phyloP scores from a whole-genome alignment of 2,329 filamentous ascomycete species.

The Aspergillus tubingensis region DNA sequence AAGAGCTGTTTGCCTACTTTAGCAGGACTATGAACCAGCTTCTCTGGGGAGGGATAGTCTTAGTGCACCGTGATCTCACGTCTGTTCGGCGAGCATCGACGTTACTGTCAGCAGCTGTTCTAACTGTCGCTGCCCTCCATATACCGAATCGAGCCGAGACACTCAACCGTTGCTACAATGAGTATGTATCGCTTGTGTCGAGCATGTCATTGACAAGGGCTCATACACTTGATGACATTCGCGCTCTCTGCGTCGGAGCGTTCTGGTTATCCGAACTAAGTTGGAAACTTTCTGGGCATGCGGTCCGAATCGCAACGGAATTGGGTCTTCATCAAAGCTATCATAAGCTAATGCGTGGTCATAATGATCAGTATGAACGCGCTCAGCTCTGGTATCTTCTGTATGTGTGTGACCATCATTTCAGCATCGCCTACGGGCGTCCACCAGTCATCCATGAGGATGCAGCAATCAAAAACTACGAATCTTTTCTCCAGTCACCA shows the following conservation, averaged over 20 bases:
- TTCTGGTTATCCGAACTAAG: slow-evolving; percentile 66
- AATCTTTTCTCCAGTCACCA: slow-evolving; percentile 56
- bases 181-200: slow-evolving; percentile 59
- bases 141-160: slow-evolving; percentile 56
- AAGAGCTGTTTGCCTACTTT: slow-evolving; percentile 55
- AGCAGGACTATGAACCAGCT: slow-evolving; percentile 54
- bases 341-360: slow-evolving; percentile 52
- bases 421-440: slow-evolving; percentile 63
- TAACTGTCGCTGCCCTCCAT: slow-evolving; percentile 61
- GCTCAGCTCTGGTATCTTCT: slow-evolving; percentile 64
- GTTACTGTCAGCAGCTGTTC: slow-evolving; percentile 57
- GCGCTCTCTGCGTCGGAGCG: slow-evolving; percentile 61
- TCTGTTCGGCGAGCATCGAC: slow-evolving; percentile 58
- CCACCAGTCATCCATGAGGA: slow-evolving; percentile 62
- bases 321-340: slow-evolving; percentile 59
- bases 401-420: slow-evolving; percentile 68
- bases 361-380: slow-evolving; percentile 54
- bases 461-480: slow-evolving; percentile 58
- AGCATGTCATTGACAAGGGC: slow-evolving; percentile 60
- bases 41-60: slow-evolving; percentile 55
- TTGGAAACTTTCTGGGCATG: slow-evolving; percentile 63
- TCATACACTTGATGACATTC: slow-evolving; percentile 59
- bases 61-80: slow-evolving; percentile 53
- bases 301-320: slow-evolving; percentile 60
- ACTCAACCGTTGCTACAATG: slow-evolving; percentile 58